Evolutionary conservation across 2,329 filamentous ascomycete species (phyloP).

Genomic region (Ambrosiella xylebori): DNA sequence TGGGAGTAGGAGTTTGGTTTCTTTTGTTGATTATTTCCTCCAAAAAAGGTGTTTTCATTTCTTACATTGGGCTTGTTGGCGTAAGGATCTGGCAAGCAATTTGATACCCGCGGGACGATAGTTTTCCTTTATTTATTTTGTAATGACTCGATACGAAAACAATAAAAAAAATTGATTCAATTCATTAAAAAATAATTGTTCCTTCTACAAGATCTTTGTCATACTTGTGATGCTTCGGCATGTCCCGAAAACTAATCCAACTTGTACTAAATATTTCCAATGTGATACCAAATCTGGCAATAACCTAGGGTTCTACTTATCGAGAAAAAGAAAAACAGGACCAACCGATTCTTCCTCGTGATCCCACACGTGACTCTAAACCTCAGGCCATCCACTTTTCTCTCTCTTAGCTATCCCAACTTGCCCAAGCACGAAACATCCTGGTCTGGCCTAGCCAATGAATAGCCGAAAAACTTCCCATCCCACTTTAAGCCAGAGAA

Average conservation of each 20-base stretch:
- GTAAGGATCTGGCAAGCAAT: neutral
- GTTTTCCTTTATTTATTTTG: conserved; percentile 3
- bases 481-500: too few species aligned
- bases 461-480: neutral
- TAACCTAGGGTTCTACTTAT: neutral
- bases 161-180: too few species aligned
- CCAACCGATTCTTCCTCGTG: neutral
- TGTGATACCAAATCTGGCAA: neutral
- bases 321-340: neutral
- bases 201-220: neutral
- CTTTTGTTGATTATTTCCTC: conserved; percentile 1
- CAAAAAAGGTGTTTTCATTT: too few species aligned
- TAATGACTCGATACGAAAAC: neutral
- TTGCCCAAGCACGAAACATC: neutral
- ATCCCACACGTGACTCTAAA: conserved; percentile 3
- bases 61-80: neutral
- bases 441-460: neutral
- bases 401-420: neutral
- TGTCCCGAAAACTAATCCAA: neutral
- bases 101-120: neutral
- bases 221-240: neutral
- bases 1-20: neutral
- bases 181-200: neutral
- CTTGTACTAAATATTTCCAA: neutral
- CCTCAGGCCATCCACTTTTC: neutral